Evolutionary conservation across 257 asterid species (phyloP).

Genomic region (Cynanchum wilfordii): DNA sequence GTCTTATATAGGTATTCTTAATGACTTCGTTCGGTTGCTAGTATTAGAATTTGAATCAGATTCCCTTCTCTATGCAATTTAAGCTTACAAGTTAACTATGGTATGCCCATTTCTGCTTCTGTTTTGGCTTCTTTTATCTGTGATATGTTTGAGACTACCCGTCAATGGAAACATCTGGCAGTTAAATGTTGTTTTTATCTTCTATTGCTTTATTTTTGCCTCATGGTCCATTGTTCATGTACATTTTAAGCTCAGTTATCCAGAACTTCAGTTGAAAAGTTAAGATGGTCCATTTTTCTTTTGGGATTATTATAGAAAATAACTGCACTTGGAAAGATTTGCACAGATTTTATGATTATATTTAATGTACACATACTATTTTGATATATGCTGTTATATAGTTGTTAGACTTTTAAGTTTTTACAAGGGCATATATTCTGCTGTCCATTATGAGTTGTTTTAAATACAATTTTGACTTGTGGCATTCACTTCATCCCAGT

Average conservation of each 20-base stretch:
- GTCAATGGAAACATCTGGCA: background rate
- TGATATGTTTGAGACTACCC: background rate
- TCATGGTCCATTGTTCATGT: background rate
- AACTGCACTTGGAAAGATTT: background rate
- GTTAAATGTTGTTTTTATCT: background rate
- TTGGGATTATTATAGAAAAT: background rate
- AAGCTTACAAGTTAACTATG: background rate
- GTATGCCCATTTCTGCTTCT: background rate
- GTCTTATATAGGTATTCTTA: background rate
- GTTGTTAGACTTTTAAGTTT: background rate
- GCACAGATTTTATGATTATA: background rate
- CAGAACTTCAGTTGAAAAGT: background rate
- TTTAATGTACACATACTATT: background rate
- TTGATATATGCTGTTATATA: background rate
- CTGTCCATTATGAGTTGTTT: background rate
- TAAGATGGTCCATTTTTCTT: too few relatives aligned
- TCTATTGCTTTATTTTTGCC: background rate
- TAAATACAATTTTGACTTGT: background rate
- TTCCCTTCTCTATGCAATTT: constrained; percentile 3
- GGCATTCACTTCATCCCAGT: background rate
- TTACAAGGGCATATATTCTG: background rate
- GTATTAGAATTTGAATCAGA: background rate
- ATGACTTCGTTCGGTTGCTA: background rate
- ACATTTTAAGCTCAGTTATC: background rate
- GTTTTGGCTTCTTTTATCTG: background rate